Evolutionary conservation across 495 filamentous ascomycete species (phyloP).

Genomic region (Xylaria curta): DNA sequence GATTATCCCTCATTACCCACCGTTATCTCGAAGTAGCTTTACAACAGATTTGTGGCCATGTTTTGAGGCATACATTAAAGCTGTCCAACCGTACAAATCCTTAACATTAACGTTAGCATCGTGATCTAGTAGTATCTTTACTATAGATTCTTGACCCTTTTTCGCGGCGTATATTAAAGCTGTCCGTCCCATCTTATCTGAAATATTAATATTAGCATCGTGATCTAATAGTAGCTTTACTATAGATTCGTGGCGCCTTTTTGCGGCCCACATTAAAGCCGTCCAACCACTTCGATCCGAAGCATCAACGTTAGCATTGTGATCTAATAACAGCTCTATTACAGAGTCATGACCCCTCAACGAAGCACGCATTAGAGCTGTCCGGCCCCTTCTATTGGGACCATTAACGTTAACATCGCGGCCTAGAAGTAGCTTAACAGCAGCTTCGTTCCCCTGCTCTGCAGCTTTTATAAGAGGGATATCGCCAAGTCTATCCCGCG

Average conservation of each 20-base stretch:
- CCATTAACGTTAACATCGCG: not conserved
- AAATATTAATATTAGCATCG: too few species aligned
- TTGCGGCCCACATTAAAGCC: not conserved
- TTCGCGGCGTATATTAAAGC: too few species aligned
- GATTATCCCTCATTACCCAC: too few species aligned
- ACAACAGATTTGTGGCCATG: too few species aligned
- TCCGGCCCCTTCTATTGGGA: not conserved
- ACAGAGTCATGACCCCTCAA: not conserved
- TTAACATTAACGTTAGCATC: too few species aligned
- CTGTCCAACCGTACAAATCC: too few species aligned
- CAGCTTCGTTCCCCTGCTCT: not conserved
- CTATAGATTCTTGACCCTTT: too few species aligned
- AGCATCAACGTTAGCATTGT: not conserved
- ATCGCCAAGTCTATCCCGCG: not conserved
- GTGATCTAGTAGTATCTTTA: too few species aligned
- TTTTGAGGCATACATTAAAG: too few species aligned
- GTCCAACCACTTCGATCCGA: not conserved
- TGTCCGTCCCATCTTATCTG: too few species aligned
- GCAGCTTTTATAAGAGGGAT: conserved; percentile 3
- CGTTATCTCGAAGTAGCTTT: too few species aligned
- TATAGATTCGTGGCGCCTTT: not conserved
- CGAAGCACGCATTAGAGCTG: not conserved
- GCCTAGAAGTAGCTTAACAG: not conserved
- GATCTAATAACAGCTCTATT: not conserved
- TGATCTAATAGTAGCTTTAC: not conserved